phyloP scores from a whole-genome alignment of 192 early-diverging fungal genomes.

The Gonapodya prolifera region DNA sequence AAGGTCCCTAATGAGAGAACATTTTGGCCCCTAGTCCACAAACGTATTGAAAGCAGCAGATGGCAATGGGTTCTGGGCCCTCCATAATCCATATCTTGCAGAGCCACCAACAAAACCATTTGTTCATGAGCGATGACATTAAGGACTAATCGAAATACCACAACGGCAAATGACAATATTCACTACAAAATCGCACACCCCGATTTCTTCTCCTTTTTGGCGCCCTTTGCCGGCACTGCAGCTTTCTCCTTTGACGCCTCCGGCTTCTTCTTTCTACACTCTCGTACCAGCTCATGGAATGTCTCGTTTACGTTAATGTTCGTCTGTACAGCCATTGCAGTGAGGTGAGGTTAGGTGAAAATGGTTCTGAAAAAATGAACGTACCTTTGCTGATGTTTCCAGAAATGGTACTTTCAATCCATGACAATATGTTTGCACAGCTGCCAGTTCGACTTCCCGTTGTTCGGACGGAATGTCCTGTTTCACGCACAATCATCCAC shows the following conservation, averaged over 20 bases:
- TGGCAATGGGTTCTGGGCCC: too few relatives aligned
- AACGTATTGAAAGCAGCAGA: too few relatives aligned
- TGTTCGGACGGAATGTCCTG: constrained; percentile 38
- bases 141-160: neutral
- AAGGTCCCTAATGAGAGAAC: too few relatives aligned
- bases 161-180: neutral
- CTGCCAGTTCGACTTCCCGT: constrained; percentile 25
- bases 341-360: neutral
- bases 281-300: constrained; percentile 38
- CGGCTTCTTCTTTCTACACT: constrained; percentile 22
- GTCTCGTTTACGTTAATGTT: constrained; percentile 40
- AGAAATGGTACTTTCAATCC: constrained; percentile 33
- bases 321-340: constrained; percentile 16
- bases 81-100: too few relatives aligned
- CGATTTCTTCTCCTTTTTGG: constrained; percentile 8
- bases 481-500: neutral
- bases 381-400: constrained; percentile 42
- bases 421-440: constrained; percentile 19
- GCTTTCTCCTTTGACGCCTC: constrained; percentile 11
- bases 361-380: neutral
- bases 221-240: neutral
- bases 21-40: too few relatives aligned
- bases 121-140: too few relatives aligned
- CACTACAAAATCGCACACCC: constrained; percentile 10
- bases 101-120: too few relatives aligned